Evolutionary conservation across 176 grass and related monocot genomes (phyloP).

Genomic region (Carex cristatella): DNA sequence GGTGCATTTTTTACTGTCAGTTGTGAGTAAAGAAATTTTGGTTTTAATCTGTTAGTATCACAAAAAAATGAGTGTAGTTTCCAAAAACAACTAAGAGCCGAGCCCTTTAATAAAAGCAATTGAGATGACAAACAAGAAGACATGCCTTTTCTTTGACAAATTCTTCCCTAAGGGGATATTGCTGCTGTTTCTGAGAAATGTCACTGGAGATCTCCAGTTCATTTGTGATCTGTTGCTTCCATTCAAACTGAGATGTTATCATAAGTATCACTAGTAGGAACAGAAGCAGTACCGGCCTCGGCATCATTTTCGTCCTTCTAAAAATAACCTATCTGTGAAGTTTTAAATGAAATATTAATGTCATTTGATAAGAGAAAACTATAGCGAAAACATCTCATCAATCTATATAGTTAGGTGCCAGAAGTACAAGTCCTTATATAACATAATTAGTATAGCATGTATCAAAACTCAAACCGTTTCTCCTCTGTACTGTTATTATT

Average conservation of each 20-base stretch:
- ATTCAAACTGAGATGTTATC: constrained; percentile 67
- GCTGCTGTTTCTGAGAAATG: constrained; percentile 31
- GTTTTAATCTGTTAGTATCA: neutral
- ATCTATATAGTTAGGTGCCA: neutral
- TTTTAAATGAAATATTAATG: neutral
- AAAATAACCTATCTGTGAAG: constrained; percentile 23
- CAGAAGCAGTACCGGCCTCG: constrained; percentile 43
- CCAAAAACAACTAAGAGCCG: neutral
- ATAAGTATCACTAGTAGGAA: constrained; percentile 53
- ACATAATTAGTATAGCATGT: neutral
- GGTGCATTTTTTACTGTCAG: neutral
- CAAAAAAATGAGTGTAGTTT: neutral
- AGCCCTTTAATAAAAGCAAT: neutral
- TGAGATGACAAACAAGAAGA: neutral
- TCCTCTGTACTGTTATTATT: neutral
- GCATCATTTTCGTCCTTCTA: constrained; percentile 33
- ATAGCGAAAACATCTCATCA: neutral
- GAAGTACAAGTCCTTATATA: neutral
- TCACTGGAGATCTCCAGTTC: constrained; percentile 42
- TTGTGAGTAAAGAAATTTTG: neutral
- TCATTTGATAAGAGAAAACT: neutral
- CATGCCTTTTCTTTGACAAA: constrained; percentile 74
- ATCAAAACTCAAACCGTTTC: neutral
- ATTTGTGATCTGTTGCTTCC: constrained; percentile 66
- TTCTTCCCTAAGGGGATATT: constrained; percentile 61